Evolutionary conservation across 352 stramenopile species (phyloP).

Genomic region (Globisporangium polare): DNA sequence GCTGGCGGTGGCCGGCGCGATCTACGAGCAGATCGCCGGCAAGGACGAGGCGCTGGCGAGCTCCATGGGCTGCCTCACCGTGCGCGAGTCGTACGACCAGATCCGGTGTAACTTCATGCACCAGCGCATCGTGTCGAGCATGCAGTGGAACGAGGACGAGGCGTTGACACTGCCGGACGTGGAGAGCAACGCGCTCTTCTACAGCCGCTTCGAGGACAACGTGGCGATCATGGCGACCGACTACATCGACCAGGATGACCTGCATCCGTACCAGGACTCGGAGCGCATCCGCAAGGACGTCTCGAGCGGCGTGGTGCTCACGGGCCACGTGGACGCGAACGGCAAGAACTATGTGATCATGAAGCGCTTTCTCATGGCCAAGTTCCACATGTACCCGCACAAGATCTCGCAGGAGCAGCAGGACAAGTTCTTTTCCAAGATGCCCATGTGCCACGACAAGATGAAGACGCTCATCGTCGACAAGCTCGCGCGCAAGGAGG

Average conservation of each 20-base stretch:
- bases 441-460: conserved; percentile 57
- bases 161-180: conserved; percentile 50
- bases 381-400: conserved; percentile 79
- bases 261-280: conserved; percentile 66
- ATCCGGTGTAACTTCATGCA: conserved; percentile 84
- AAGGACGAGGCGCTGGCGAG: conserved; percentile 54
- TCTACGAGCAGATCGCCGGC: conserved; percentile 70
- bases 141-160: conserved; percentile 54
- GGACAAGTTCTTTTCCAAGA: conserved; percentile 54
- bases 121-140: conserved; percentile 71
- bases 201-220: conserved; percentile 57
- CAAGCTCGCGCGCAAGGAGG: conserved; percentile 23
- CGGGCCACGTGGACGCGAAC: conserved; percentile 48
- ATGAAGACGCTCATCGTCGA: conserved; percentile 61
- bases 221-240: conserved; percentile 61
- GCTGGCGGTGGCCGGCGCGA: conserved; percentile 53
- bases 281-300: conserved; percentile 78
- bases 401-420: conserved; percentile 61
- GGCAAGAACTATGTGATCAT: conserved; percentile 73
- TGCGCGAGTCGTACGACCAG: conserved; percentile 67
- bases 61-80: conserved; percentile 56
- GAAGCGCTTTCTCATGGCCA: conserved; percentile 77
- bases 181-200: conserved; percentile 74
- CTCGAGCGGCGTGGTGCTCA: conserved; percentile 66
- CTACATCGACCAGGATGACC: conserved; percentile 76